These are phyloP conservation scores for Lotus japonicus DNA, from an alignment of 306 rosid species.

Conservation along the genomic window DNA sequence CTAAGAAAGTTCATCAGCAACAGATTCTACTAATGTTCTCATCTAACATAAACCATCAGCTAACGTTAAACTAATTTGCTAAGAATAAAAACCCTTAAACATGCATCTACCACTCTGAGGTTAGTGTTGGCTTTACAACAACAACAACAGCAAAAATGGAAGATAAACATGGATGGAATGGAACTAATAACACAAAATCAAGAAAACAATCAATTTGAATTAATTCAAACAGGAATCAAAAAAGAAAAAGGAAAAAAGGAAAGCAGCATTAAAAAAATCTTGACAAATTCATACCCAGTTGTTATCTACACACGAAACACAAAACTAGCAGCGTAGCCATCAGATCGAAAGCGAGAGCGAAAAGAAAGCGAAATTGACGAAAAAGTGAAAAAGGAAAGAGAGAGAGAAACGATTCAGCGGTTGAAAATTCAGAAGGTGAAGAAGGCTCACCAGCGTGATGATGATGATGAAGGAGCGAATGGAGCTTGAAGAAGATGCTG, in stretches of 20 bases:
- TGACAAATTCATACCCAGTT: background rate
- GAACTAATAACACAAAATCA: background rate
- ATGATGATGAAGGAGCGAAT: background rate
- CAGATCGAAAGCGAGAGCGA: background rate
- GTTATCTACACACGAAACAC: background rate
- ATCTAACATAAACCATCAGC: background rate
- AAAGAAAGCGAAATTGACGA: background rate
- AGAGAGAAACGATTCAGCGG: background rate
- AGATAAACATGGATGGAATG: background rate
- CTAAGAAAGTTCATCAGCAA: background rate
- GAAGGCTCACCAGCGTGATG: background rate
- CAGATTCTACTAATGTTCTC: background rate
- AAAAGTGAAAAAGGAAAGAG: background rate
- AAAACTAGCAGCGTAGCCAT: background rate
- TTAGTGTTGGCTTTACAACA: background rate
- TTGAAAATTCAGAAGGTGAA: background rate
- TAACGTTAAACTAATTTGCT: background rate
- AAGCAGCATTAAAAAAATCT: background rate
- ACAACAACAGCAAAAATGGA: background rate
- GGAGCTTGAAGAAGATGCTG: background rate
- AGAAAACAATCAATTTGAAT: background rate
- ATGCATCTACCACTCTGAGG: background rate
- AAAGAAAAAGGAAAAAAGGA: background rate
- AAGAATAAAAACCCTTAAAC: background rate
- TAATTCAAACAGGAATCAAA: background rate